Evolutionary conservation across 345 rosid genomes (phyloP).

Genomic region (Pugionium cornutum): DNA sequence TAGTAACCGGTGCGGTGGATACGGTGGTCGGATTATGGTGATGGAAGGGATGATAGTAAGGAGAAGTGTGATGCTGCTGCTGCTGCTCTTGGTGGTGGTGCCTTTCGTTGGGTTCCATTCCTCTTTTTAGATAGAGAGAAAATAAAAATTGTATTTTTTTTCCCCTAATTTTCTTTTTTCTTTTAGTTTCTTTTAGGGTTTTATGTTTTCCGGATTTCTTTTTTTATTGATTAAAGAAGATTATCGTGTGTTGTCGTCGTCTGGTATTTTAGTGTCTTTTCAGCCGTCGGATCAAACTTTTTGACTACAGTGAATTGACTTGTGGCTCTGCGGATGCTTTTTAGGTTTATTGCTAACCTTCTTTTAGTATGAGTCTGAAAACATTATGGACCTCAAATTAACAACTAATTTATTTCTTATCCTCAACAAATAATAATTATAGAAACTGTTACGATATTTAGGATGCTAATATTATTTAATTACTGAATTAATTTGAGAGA

Average conservation of each 20-base stretch:
- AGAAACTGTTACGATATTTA: no score
- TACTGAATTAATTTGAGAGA: no score
- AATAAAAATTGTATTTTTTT: slow-evolving; percentile 31
- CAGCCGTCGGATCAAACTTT: slow-evolving; percentile 27
- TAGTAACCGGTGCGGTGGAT: slow-evolving; percentile 44
- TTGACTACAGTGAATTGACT: slow-evolving; percentile 25
- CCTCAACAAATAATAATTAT: no score
- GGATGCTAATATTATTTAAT: no score
- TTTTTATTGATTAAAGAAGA: background rate
- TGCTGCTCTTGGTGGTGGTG: slow-evolving; percentile 43
- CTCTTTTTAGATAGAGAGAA: slow-evolving; percentile 42
- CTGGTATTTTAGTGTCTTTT: slow-evolving; percentile 22
- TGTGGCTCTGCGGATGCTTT: background rate
- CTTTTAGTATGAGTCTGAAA: background rate
- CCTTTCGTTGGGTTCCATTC: slow-evolving; percentile 70
- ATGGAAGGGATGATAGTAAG: slow-evolving; percentile 39
- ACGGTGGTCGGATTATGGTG: slow-evolving; percentile 40
- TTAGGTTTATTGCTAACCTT: background rate
- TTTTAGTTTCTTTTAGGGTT: slow-evolving; percentile 34
- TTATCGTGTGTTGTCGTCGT: slow-evolving; percentile 36
- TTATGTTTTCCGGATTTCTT: slow-evolving; percentile 26
- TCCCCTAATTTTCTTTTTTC: slow-evolving; percentile 27
- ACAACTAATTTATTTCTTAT: no score
- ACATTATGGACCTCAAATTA: no score
- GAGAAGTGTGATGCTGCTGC: slow-evolving; percentile 53